Evolutionary conservation across 2,329 filamentous ascomycete species (phyloP).

Genomic region (Fusarium sp.): DNA sequence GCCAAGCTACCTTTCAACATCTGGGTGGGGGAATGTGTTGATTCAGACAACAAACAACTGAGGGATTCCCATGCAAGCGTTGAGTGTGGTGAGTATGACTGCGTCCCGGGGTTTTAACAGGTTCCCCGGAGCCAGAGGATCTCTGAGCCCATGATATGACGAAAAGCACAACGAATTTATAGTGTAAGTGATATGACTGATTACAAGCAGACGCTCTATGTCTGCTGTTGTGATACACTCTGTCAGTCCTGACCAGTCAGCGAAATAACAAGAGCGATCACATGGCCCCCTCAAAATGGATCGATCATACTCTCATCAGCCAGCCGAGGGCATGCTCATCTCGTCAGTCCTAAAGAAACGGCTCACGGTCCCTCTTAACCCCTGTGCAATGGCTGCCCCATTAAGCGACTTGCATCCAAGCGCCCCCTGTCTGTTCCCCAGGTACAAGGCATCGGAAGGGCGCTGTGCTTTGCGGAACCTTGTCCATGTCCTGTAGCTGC

Average conservation of each 20-base stretch:
- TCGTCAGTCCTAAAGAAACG: conserved; percentile 29
- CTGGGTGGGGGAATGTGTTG: too few relatives aligned
- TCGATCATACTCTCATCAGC: conserved; percentile 1
- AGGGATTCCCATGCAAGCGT: conserved; percentile 16
- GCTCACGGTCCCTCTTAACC: conserved; percentile 30
- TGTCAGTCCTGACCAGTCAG: conserved; percentile 6
- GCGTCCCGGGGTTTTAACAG: conserved; percentile 17
- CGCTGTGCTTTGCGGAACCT: conserved; percentile 23
- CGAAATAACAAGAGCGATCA: conserved; percentile 4
- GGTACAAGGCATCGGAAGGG: conserved; percentile 36
- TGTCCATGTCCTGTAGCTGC: conserved; percentile 3
- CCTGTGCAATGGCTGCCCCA: conserved; percentile 41
- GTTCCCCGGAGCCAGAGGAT: conserved; percentile 16
- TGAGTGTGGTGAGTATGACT: conserved; percentile 21
- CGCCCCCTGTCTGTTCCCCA: conserved; percentile 27
- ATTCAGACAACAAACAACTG: conserved; percentile 1
- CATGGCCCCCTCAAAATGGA: conserved; percentile 9
- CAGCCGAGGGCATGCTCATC: conserved; percentile 24
- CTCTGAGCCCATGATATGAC: conserved; percentile 28
- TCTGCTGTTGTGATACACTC: conserved; percentile 2
- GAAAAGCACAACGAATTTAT: conserved; percentile 6
- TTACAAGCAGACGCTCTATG: not conserved
- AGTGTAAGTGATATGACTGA: conserved; percentile 2
- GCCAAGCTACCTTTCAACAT: too few relatives aligned
- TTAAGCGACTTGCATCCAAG: conserved; percentile 45